Conservation (phyloP, 2,329 filamentous ascomycete genomes). For the Sporothrix variecibatus region DNA sequence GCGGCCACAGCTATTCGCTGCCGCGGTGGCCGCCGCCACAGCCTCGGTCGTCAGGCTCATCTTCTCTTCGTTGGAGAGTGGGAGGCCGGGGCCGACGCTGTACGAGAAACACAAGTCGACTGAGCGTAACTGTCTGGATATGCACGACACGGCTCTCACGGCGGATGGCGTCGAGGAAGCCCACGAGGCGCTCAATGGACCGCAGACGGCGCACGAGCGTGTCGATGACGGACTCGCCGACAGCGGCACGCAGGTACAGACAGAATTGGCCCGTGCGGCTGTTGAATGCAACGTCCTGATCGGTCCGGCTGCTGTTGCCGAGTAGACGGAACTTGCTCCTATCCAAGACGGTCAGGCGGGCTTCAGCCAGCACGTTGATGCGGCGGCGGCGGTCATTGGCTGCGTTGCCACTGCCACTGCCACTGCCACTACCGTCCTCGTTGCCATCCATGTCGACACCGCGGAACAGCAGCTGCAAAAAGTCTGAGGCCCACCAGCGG, state of each 20-base stretch:
- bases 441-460: constrained; percentile 46
- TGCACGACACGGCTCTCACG: constrained; percentile 56
- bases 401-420: neutral
- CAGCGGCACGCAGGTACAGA: constrained; percentile 58
- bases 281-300: constrained; percentile 65
- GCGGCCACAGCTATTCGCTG: constrained; percentile 17
- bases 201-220: constrained; percentile 62
- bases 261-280: constrained; percentile 62
- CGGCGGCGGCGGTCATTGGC: constrained; percentile 20
- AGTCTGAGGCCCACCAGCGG: constrained; percentile 59
- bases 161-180: constrained; percentile 67
- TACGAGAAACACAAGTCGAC: constrained; percentile 74
- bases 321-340: constrained; percentile 58
- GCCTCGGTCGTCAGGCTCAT: constrained; percentile 20
- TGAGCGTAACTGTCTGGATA: constrained; percentile 62
- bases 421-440: constrained; percentile 31
- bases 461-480: constrained; percentile 60
- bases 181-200: constrained; percentile 69
- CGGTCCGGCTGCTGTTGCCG: constrained; percentile 48
- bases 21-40: neutral
- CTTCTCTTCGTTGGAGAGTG: constrained; percentile 10
- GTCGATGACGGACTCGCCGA: constrained; percentile 61
- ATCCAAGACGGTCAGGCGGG: constrained; percentile 56
- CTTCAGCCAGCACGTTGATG: constrained; percentile 51
- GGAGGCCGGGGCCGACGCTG: constrained; percentile 34